Conservation (phyloP, 2,329 filamentous ascomycete genomes). For the Colletotrichum horii region DNA sequence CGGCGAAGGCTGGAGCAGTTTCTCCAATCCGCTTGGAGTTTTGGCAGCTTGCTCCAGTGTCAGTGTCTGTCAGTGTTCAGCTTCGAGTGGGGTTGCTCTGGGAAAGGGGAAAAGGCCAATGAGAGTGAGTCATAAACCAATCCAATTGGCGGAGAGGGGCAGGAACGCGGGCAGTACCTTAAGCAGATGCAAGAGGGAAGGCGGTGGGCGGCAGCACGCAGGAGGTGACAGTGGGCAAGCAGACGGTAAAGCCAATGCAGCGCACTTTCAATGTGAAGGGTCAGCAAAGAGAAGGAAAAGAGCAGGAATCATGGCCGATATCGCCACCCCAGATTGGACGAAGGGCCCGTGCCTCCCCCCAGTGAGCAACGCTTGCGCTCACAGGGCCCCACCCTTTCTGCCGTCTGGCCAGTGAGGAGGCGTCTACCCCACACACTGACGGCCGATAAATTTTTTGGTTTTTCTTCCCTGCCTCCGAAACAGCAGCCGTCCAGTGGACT, state of each 20-base stretch:
- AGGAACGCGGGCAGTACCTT: not conserved
- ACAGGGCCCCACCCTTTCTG: not conserved
- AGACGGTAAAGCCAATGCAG: not conserved
- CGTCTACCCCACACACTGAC: slow-evolving; percentile 16
- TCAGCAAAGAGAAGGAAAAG: not conserved
- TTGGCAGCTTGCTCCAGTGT: not conserved
- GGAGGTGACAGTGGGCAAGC: not conserved
- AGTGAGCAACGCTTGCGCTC: slow-evolving; percentile 3
- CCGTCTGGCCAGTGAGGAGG: not conserved
- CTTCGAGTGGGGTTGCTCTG: not conserved
- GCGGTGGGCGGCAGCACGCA: not conserved
- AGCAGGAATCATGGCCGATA: slow-evolving; percentile 5
- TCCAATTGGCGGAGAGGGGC: not conserved
- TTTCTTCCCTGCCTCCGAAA: slow-evolving; percentile 13
- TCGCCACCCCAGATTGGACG: slow-evolving; percentile 19
- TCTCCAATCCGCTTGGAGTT: not conserved
- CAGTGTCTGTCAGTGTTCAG: not conserved
- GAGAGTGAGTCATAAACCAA: not conserved
- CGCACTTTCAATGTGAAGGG: not conserved
- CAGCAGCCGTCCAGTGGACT: not conserved
- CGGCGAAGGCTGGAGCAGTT: not conserved
- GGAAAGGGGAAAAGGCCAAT: not conserved
- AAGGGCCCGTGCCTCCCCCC: not conserved
- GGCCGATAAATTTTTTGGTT: slow-evolving; percentile 19
- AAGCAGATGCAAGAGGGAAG: not conserved